Conservation (phyloP, 78 protist genomes). For the Salpingoeca rosetta region DNA sequence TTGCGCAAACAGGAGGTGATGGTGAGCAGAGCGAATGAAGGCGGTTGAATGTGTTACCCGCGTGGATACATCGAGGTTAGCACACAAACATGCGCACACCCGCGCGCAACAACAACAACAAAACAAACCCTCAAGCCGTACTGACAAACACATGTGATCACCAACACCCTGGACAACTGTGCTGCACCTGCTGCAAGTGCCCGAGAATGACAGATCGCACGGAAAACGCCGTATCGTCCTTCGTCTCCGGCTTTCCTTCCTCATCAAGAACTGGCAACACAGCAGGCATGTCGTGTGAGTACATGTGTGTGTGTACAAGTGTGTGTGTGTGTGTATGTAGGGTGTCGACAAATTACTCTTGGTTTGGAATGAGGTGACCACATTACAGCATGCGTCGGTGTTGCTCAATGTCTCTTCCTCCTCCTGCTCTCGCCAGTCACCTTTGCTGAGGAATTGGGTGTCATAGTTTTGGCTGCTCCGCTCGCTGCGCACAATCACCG, state of each 20-base stretch:
- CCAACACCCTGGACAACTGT: too few relatives aligned
- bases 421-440: too few relatives aligned
- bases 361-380: too few relatives aligned
- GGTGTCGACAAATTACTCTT: too few relatives aligned
- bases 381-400: too few relatives aligned
- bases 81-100: neutral
- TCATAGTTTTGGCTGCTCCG: slow-evolving; percentile 30
- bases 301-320: too few relatives aligned
- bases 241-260: too few relatives aligned
- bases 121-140: neutral
- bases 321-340: too few relatives aligned
- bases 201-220: slow-evolving; percentile 43
- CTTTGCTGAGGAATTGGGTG: slow-evolving; percentile 26
- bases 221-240: slow-evolving; percentile 33
- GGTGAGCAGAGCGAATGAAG: neutral
- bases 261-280: too few relatives aligned
- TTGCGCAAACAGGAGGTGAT: neutral
- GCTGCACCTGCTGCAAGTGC: slow-evolving; percentile 60
- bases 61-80: neutral
- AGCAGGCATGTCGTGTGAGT: too few relatives aligned
- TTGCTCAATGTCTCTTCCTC: too few relatives aligned
- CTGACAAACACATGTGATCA: neutral
- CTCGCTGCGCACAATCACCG: slow-evolving; percentile 36
- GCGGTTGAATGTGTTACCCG: neutral
- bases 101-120: too few relatives aligned